Conservation (phyloP, 768 basidiomycete genomes). For the Antrodiella citrinella region DNA sequence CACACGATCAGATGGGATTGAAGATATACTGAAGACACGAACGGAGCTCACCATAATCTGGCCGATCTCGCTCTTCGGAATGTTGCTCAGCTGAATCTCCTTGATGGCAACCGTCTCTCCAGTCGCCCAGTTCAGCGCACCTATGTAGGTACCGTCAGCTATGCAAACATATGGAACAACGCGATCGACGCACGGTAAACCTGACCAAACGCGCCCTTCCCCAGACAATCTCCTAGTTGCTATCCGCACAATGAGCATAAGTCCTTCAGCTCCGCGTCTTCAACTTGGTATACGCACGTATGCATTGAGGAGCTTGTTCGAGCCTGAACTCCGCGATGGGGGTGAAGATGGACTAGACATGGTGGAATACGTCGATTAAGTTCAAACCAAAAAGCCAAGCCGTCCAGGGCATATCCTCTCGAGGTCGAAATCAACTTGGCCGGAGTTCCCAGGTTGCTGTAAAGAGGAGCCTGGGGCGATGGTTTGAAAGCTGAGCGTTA, state of each 20-base stretch:
- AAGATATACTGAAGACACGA: neutral
- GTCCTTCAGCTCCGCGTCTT: too few species aligned
- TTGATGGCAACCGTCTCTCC: constrained; percentile 99
- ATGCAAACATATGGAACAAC: neutral
- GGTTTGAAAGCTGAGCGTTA: neutral
- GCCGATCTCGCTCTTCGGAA: constrained; percentile 86
- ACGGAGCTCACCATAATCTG: constrained; percentile 83
- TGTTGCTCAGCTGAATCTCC: constrained; percentile 91
- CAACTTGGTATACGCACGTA: constrained; percentile 19
- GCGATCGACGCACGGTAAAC: constrained; percentile 72
- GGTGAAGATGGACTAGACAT: constrained; percentile 11
- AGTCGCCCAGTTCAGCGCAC: constrained; percentile 89
- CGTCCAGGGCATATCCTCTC: neutral
- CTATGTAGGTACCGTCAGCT: constrained; percentile 26
- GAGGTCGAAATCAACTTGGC: neutral
- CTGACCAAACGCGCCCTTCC: constrained; percentile 95
- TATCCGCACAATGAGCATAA: constrained; percentile 20
- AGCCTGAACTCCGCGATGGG: constrained; percentile 10
- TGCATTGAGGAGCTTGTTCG: constrained; percentile 22
- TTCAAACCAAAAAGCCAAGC: neutral
- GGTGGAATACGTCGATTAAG: neutral
- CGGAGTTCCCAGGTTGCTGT: neutral
- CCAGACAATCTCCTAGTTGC: constrained; percentile 97
- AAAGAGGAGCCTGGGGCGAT: neutral
- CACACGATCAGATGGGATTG: neutral